A percentile compares a stretch with the other conserved stretches of the same genome.
Conservation (phyloP, 2,329 filamentous ascomycete species). For the Colletotrichum sp. region DNA sequence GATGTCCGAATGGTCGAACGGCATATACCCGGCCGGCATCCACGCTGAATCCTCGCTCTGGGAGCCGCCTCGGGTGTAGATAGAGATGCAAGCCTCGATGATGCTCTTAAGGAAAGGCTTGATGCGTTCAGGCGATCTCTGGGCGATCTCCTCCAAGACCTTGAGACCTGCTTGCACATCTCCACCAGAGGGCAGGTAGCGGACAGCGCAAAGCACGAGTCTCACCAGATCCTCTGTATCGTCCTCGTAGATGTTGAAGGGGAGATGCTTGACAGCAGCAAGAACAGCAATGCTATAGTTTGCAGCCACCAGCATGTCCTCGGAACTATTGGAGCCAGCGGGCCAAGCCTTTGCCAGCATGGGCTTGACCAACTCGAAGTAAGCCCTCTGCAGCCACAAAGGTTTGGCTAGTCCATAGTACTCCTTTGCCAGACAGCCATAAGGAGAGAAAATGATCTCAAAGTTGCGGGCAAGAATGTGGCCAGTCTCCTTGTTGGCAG, state of each 20-base stretch:
- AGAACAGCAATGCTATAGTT: slow-evolving; percentile 55
- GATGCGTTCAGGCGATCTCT: slow-evolving; percentile 48
- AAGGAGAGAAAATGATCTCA: slow-evolving; percentile 46
- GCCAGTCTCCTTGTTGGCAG: slow-evolving; percentile 36
- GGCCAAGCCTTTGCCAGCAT: slow-evolving; percentile 49
- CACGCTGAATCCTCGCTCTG: slow-evolving; percentile 26
- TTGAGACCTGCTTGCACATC: slow-evolving; percentile 54
- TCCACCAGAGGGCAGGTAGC: slow-evolving; percentile 41
- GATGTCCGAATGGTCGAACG: slow-evolving; percentile 4
- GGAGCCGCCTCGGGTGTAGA: slow-evolving; percentile 29
- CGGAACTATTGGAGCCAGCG: slow-evolving; percentile 22
- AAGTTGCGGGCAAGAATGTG: slow-evolving; percentile 45
- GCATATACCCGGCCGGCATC: slow-evolving; percentile 31
- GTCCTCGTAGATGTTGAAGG: slow-evolving; percentile 55
- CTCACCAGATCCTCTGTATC: slow-evolving; percentile 53
- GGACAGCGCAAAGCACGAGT: slow-evolving; percentile 52
- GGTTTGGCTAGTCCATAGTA: slow-evolving; percentile 46
- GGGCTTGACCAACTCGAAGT: slow-evolving; percentile 49
- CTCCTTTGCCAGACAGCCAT: slow-evolving; percentile 41
- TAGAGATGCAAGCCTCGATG: slow-evolving; percentile 45
- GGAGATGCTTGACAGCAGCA: slow-evolving; percentile 53
- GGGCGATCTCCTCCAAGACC: slow-evolving; percentile 53
- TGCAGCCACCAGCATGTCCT: slow-evolving; percentile 31
- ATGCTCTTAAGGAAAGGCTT: slow-evolving; percentile 54
- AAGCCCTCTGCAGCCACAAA: slow-evolving; percentile 55